Conservation (phyloP, 75 land plant genomes). For the Selaginella moellendorffii region DNA sequence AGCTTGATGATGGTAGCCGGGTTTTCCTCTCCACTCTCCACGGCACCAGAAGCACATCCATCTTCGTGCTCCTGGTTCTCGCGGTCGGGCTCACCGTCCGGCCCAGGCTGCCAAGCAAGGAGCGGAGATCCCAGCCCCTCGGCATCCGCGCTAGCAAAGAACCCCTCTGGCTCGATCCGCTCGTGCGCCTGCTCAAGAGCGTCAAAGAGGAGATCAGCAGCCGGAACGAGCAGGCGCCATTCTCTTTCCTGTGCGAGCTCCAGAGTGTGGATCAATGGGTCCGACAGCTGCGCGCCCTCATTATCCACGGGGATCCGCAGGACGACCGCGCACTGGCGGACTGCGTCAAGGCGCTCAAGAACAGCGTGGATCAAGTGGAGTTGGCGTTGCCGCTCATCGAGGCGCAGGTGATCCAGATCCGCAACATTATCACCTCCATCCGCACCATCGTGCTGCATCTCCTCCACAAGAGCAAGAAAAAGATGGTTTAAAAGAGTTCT, state of each 20-base stretch:
- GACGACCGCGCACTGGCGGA: background rate
- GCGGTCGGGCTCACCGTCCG: background rate
- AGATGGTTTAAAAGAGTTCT: too few species aligned
- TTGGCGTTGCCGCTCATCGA: background rate
- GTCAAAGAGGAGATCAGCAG: background rate
- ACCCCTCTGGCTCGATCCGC: background rate
- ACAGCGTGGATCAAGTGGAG: background rate
- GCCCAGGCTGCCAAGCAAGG: background rate
- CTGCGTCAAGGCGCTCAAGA: background rate
- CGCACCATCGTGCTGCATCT: background rate
- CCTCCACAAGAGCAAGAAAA: too few species aligned
- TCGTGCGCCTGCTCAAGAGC: background rate
- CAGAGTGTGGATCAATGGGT: background rate
- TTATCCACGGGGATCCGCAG: background rate
- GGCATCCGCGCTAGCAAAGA: background rate
- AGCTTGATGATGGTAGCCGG: background rate
- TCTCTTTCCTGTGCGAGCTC: background rate
- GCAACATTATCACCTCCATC: background rate
- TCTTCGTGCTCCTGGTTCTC: background rate
- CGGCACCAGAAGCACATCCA: background rate
- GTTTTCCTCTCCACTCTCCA: background rate
- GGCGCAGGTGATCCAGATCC: background rate
- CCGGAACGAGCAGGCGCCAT: background rate
- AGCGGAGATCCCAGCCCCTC: background rate
- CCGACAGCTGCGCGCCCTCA: background rate